Percentiles rank a stretch among this genome's conserved stretches.
These are phyloP conservation scores for Pogostemon cablin DNA, from an alignment of 257 asterid species.

Conservation along the genomic window DNA sequence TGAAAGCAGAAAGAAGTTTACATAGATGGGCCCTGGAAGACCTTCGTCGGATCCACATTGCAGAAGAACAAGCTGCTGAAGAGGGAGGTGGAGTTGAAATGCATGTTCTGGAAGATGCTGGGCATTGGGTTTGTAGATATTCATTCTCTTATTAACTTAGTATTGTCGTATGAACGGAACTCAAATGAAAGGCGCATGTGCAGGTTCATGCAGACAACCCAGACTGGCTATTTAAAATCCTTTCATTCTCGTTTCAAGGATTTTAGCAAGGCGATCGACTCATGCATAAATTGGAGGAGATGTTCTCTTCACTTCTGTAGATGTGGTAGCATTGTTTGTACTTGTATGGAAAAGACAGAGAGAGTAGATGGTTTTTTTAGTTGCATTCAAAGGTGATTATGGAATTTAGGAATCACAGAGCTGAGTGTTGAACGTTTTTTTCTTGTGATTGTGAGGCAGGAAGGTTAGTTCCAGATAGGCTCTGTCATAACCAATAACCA, in stretches of 20 bases:
- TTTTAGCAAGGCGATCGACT: conserved; percentile 39
- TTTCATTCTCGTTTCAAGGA: conserved; percentile 91
- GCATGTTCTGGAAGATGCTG: conserved; percentile 99
- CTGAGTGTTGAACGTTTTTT: not conserved
- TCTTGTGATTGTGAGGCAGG: too few species aligned
- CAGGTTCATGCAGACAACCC: conserved; percentile 99
- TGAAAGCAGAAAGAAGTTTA: conserved; percentile 95
- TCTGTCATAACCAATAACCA: too few species aligned
- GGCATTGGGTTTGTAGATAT: conserved; percentile 76
- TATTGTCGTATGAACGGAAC: too few species aligned
- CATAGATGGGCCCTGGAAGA: conserved; percentile 99
- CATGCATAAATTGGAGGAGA: conserved; percentile 9
- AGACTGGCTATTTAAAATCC: conserved; percentile 89
- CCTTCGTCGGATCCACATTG: conserved; percentile 81
- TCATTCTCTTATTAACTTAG: not conserved
- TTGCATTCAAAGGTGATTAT: conserved; percentile 8
- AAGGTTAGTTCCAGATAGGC: too few species aligned
- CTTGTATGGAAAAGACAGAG: not conserved
- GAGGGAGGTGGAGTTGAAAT: conserved; percentile 98
- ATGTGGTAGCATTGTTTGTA: conserved; percentile 7
- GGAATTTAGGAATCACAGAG: not conserved
- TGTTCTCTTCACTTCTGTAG: conserved; percentile 14
- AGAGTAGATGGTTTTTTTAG: conserved; percentile 27
- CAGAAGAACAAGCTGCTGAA: conserved; percentile 92
- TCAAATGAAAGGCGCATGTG: not conserved